Percentiles rank a stretch among this genome's conserved stretches.
Evolutionary conservation across 371 early-diverging fungal species (phyloP).

Genomic region (Zychaea mexicana): DNA sequence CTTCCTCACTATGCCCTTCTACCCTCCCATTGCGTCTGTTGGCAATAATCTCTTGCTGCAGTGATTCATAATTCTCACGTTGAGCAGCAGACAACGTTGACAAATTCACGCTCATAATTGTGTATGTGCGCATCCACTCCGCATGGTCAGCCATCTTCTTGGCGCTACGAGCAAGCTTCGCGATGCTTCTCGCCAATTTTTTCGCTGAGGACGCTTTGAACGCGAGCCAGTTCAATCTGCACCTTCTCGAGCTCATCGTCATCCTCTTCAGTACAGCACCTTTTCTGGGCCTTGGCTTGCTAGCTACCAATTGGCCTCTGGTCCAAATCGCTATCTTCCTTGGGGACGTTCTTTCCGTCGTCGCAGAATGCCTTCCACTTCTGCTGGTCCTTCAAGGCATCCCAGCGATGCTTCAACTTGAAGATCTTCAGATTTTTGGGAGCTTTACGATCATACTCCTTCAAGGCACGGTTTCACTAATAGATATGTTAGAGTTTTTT

Average conservation of each 20-base stretch:
- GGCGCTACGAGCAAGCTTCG: not conserved
- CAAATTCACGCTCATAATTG: not conserved
- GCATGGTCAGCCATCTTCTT: not conserved
- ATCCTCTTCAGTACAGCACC: not conserved
- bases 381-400: not conserved
- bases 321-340: not conserved
- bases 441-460: not conserved
- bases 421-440: not conserved
- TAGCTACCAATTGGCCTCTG: not conserved
- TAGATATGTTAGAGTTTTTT: not conserved
- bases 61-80: not conserved
- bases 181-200: too few species aligned
- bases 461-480: not conserved
- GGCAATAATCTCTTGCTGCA: not conserved
- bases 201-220: too few species aligned
- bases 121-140: too few species aligned
- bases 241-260: not conserved
- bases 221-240: not conserved
- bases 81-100: not conserved
- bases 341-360: not conserved
- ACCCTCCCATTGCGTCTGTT: too few species aligned
- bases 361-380: not conserved
- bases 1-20: not conserved
- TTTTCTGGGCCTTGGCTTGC: not conserved
- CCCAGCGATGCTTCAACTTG: not conserved